A percentile compares a stretch with the other conserved stretches of the same genome.
Conservation (phyloP, 169 alveolate genomes). For the Theileria luwenshuni region DNA sequence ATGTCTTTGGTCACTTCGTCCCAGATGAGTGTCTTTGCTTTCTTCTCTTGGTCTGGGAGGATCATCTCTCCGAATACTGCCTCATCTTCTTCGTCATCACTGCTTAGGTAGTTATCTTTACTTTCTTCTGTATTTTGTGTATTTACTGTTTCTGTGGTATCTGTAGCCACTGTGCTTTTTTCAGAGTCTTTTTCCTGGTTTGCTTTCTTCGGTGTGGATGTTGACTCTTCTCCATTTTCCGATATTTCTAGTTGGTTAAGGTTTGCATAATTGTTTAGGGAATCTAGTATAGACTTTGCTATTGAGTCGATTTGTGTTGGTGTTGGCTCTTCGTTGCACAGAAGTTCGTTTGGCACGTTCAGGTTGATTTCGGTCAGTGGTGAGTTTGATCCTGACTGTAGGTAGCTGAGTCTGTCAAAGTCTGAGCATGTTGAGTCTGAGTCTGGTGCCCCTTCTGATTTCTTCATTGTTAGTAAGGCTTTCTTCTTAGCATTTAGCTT, state of each 20-base stretch:
- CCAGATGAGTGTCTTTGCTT: conserved; percentile 81
- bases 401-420: conserved; percentile 26
- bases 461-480: conserved; percentile 10
- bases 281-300: conserved; percentile 32
- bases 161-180: background rate
- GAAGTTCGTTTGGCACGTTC: conserved; percentile 37
- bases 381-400: conserved; percentile 30
- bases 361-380: conserved; percentile 33
- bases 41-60: conserved; percentile 78
- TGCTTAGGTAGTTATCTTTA: conserved; percentile 20
- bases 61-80: conserved; percentile 68
- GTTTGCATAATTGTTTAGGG: background rate
- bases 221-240: background rate
- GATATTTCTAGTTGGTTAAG: no score
- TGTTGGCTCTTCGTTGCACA: conserved; percentile 64
- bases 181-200: background rate
- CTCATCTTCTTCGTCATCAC: conserved; percentile 71
- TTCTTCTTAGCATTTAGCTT: conserved; percentile 58
- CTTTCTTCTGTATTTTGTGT: background rate
- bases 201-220: background rate
- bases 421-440: conserved; percentile 62
- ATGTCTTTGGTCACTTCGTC: conserved; percentile 83
- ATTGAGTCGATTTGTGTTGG: conserved; percentile 57
- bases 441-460: conserved; percentile 22
- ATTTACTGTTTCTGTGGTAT: background rate